Evolutionary conservation across 2,329 filamentous ascomycete genomes (phyloP).

Genomic region (Mariannaea elegans): DNA sequence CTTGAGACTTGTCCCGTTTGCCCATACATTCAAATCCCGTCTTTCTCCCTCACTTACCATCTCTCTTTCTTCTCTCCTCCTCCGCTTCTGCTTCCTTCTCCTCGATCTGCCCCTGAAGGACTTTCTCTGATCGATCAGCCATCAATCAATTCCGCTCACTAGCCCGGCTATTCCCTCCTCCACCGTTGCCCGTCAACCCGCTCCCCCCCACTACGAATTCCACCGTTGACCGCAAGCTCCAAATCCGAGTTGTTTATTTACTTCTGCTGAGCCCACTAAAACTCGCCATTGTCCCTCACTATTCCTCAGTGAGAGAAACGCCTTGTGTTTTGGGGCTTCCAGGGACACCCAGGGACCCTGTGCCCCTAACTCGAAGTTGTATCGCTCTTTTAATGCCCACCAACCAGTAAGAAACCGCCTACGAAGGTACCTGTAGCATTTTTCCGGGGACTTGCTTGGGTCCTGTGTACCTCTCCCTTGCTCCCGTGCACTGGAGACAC

Average conservation of each 20-base stretch:
- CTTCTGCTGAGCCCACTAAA: neutral
- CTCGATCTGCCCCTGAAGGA: neutral
- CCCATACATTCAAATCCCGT: constrained; percentile 20
- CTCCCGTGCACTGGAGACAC: constrained; percentile 25
- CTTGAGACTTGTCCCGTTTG: constrained; percentile 16
- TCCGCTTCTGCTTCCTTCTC: neutral
- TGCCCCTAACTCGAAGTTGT: constrained; percentile 31
- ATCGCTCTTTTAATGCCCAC: constrained; percentile 21
- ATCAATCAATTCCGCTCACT: neutral
- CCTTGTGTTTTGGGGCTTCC: constrained; percentile 10
- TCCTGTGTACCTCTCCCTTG: constrained; percentile 13
- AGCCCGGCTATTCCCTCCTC: neutral
- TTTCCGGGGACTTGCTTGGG: constrained; percentile 7
- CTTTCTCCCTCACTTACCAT: constrained; percentile 3
- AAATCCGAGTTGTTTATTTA: neutral
- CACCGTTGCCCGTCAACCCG: neutral
- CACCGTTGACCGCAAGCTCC: neutral
- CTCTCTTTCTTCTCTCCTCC: neutral
- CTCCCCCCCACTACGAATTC: neutral
- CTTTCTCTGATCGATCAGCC: neutral
- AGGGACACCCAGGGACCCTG: constrained; percentile 14
- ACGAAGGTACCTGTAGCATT: neutral
- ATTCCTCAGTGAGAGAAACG: constrained; percentile 8
- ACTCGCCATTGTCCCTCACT: neutral
- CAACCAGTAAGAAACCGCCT: constrained; percentile 34